Percentiles rank a stretch among this genome's conserved stretches.
Conservation (phyloP, 2,329 filamentous ascomycete genomes). For the Keithomyces neogunnii region DNA sequence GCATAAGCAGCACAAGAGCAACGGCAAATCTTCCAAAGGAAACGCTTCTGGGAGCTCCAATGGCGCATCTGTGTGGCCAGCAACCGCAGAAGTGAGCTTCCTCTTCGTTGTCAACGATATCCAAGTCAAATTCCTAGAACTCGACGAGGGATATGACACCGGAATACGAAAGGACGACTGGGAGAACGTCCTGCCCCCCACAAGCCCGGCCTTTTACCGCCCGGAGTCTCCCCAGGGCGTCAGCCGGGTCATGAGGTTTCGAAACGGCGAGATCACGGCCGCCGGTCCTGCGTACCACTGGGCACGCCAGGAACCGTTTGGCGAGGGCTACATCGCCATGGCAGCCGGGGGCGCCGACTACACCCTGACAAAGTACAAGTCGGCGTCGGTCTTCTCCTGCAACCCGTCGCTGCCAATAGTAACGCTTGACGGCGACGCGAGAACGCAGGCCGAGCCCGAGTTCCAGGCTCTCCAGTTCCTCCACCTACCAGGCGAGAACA, state of each 20-base stretch:
- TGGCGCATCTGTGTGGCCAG: not conserved
- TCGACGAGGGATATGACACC: not conserved
- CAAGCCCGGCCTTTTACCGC: not conserved
- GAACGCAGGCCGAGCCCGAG: not conserved
- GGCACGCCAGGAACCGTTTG: not conserved
- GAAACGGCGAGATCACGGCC: conserved; percentile 18
- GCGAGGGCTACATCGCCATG: conserved; percentile 3
- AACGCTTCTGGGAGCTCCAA: conserved; percentile 1
- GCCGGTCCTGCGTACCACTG: conserved; percentile 11
- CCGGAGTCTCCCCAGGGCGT: conserved; percentile 9
- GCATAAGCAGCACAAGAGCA: conserved; percentile 1
- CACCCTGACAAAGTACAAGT: conserved; percentile 13
- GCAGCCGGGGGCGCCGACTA: not conserved
- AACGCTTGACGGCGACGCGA: conserved; percentile 15
- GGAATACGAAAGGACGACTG: conserved; percentile 13
- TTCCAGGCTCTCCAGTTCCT: conserved; percentile 24
- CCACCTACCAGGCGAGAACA: conserved; percentile 1
- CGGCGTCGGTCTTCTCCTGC: conserved; percentile 26
- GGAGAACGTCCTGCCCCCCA: conserved; percentile 21
- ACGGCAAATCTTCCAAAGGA: not conserved
- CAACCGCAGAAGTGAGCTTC: conserved; percentile 18
- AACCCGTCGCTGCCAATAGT: conserved; percentile 28
- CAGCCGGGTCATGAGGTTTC: conserved; percentile 29
- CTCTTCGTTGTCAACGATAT: conserved; percentile 32
- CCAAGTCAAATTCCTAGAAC: conserved; percentile 9